A percentile compares a stretch with the other conserved stretches of the same genome.
phyloP scores from a whole-genome alignment of 371 early-diverging fungal species.

The Mucor sp. region DNA sequence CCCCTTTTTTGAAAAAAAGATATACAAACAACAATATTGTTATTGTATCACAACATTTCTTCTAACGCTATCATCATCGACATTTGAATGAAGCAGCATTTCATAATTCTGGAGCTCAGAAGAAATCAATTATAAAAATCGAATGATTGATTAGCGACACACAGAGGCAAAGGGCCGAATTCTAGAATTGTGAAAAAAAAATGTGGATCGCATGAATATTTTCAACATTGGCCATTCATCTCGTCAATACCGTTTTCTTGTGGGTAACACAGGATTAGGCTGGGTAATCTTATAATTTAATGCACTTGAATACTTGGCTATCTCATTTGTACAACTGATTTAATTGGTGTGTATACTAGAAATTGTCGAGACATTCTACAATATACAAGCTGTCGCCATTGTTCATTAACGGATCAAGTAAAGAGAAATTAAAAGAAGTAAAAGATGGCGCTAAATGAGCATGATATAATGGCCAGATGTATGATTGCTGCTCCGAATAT shows the following conservation, averaged over 20 bases:
- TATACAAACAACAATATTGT: constrained; percentile 1
- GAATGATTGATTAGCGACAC: neutral
- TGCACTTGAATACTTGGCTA: neutral
- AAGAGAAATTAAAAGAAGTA: neutral
- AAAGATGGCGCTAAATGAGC: neutral
- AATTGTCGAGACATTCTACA: neutral
- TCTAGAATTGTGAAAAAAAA: neutral
- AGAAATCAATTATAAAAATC: neutral
- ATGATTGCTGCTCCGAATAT: neutral
- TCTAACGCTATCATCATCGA: neutral
- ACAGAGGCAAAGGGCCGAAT: neutral
- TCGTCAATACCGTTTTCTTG: neutral
- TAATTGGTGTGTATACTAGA: neutral
- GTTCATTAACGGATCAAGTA: neutral
- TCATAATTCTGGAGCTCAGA: neutral
- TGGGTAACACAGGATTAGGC: constrained; percentile 4
- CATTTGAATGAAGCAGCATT: neutral
- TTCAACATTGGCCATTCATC: neutral
- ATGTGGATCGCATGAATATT: constrained; percentile 2
- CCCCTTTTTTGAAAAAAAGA: neutral
- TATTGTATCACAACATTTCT: neutral
- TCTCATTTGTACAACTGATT: neutral
- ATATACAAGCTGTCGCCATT: neutral
- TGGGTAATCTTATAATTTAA: neutral
- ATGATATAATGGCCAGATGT: neutral